Conservation (phyloP, 2,329 filamentous ascomycete genomes). For the Colletotrichum sp. region DNA sequence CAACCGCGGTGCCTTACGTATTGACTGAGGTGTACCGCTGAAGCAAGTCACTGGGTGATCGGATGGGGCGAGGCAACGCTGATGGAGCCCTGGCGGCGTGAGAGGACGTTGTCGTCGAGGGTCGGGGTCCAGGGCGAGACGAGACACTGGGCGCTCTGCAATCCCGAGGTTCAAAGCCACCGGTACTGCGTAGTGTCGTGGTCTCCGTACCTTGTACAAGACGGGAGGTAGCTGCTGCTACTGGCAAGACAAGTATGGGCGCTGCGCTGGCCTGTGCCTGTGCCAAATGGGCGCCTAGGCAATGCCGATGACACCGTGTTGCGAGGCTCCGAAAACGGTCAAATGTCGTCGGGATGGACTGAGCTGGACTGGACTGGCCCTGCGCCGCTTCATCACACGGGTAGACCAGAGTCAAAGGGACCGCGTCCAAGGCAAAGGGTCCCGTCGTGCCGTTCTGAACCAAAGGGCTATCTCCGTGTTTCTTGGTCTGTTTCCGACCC, state of each 20-base stretch:
- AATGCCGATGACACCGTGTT: conserved; percentile 13
- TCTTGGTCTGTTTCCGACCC: conserved; percentile 3
- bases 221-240: background rate
- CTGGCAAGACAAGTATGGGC: background rate
- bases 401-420: background rate
- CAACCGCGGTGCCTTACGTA: background rate
- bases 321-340: conserved; percentile 19
- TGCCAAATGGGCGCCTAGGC: conserved; percentile 3
- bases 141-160: background rate
- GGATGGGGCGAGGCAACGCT: conserved; percentile 12
- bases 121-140: conserved; percentile 13
- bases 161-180: background rate
- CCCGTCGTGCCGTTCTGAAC: background rate
- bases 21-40: background rate
- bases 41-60: conserved; percentile 1
- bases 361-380: conserved; percentile 1
- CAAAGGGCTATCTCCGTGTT: background rate
- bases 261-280: background rate
- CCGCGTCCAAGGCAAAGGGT: background rate
- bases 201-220: background rate
- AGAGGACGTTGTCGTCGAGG: background rate
- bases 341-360: background rate
- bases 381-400: background rate
- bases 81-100: background rate
- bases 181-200: background rate